A percentile compares a stretch with the other conserved stretches of the same genome.
phyloP scores from a whole-genome alignment of 148 eudicot species.

The Chenopodium formosanum region DNA sequence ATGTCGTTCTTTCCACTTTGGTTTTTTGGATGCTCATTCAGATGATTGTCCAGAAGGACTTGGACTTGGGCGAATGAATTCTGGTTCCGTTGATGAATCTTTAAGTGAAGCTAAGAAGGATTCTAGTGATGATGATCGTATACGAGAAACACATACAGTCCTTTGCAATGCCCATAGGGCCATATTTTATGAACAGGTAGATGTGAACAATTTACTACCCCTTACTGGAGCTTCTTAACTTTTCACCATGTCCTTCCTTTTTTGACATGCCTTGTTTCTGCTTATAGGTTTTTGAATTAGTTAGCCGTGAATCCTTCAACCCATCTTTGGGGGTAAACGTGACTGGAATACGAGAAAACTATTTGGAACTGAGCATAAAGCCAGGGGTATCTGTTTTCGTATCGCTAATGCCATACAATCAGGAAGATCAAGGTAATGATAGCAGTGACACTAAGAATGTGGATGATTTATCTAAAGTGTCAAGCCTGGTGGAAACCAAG shows the following conservation, averaged over 20 bases:
- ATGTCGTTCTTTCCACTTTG: slow-evolving; percentile 66
- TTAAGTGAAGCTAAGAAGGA: slow-evolving; percentile 47
- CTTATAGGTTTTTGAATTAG: slow-evolving; percentile 79
- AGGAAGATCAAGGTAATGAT: slow-evolving; percentile 40
- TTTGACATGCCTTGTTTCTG: slow-evolving; percentile 10
- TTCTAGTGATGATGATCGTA: slow-evolving; percentile 60
- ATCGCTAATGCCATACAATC: slow-evolving; percentile 54
- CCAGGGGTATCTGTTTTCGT: slow-evolving; percentile 73
- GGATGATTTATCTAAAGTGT: slow-evolving; percentile 45
- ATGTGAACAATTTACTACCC: neutral
- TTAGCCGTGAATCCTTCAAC: slow-evolving; percentile 77
- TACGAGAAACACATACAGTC: slow-evolving; percentile 58
- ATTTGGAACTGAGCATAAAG: slow-evolving; percentile 68
- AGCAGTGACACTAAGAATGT: slow-evolving; percentile 35
- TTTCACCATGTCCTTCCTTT: slow-evolving; percentile 2
- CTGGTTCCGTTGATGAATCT: slow-evolving; percentile 35
- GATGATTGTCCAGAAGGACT: slow-evolving; percentile 24
- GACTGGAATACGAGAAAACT: slow-evolving; percentile 77
- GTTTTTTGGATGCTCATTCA: slow-evolving; percentile 46
- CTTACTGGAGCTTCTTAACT: neutral
- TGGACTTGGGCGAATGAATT: slow-evolving; percentile 27
- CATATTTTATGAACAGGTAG: slow-evolving; percentile 83
- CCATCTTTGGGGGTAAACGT: slow-evolving; percentile 67
- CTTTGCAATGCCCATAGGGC: slow-evolving; percentile 78
- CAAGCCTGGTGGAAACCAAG: slow-evolving; percentile 35